Evolutionary conservation across 169 alveolate genomes (phyloP).

Genomic region (Plasmodium fragile): DNA sequence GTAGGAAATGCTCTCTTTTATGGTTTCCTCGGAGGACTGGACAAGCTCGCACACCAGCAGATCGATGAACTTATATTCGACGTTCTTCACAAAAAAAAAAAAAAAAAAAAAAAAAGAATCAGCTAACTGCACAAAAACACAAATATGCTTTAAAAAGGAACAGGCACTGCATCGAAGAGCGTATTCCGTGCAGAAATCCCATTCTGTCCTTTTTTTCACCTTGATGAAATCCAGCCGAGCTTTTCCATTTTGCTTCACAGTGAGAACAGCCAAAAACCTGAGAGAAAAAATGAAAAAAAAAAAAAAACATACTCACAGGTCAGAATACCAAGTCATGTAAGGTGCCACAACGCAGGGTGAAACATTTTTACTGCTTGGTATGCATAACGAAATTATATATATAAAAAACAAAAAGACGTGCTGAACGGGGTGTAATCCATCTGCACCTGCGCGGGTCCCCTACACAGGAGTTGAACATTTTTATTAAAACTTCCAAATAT

Average conservation of each 20-base stretch:
- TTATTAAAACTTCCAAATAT: conserved; percentile 90
- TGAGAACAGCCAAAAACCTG: conserved; percentile 90
- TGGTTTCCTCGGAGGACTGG: conserved; percentile 92
- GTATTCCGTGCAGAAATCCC: background rate
- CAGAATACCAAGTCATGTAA: background rate
- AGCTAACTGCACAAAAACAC: background rate
- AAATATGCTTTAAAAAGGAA: background rate
- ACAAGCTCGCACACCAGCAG: conserved; percentile 91
- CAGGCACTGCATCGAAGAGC: background rate
- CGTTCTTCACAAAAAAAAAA: conserved; percentile 82
- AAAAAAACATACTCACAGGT: conserved; percentile 3
- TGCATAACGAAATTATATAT: background rate
- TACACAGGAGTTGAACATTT: conserved; percentile 94
- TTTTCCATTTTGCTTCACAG: conserved; percentile 89
- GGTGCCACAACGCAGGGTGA: background rate
- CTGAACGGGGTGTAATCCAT: background rate
- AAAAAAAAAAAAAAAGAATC: background rate
- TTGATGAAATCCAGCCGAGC: conserved; percentile 92
- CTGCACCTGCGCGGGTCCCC: conserved; percentile 92
- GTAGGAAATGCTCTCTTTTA: conserved; percentile 91
- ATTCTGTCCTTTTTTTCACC: conserved; percentile 48
- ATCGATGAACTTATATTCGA: conserved; percentile 96
- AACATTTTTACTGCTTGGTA: background rate
- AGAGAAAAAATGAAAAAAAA: background rate
- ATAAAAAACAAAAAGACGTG: background rate